phyloP scores from a whole-genome alignment of 441 rosid genomes.

The Populus hybrid region DNA sequence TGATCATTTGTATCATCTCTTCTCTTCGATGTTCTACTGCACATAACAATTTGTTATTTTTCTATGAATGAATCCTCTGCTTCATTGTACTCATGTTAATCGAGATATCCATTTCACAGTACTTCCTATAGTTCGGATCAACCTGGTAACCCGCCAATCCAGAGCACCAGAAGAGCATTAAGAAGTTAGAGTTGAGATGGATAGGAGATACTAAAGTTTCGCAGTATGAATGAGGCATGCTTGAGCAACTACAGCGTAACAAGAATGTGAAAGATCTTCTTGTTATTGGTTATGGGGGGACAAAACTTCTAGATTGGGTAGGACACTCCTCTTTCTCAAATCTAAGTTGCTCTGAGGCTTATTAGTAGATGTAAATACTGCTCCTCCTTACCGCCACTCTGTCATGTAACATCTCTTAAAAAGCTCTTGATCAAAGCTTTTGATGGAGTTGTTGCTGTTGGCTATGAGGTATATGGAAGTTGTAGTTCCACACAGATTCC shows the following conservation, averaged over 20 bases:
- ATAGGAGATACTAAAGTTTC: background rate
- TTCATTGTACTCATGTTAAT: too few relatives aligned
- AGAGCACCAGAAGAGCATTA: constrained; percentile 12
- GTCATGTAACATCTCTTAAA: too few relatives aligned
- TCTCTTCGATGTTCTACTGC: too few relatives aligned
- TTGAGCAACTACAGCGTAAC: constrained; percentile 26
- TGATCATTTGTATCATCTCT: too few relatives aligned
- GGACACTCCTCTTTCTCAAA: constrained; percentile 17
- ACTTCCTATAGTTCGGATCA: too few relatives aligned
- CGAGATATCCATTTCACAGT: too few relatives aligned
- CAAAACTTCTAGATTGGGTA: constrained; percentile 25
- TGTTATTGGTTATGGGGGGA: constrained; percentile 16
- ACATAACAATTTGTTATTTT: too few relatives aligned
- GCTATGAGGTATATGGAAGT: too few relatives aligned
- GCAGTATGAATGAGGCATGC: constrained; percentile 1
- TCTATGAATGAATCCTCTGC: too few relatives aligned
- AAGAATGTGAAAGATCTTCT: constrained; percentile 9
- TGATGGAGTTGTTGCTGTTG: too few relatives aligned
- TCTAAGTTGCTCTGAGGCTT: constrained; percentile 5
- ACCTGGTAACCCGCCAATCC: background rate
- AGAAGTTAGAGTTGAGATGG: constrained; percentile 24
- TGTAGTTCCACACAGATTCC: too few relatives aligned
- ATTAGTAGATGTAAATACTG: constrained; percentile 18
- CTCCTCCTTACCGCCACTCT: constrained; percentile 20
- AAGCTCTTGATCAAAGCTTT: too few relatives aligned